Evolutionary conservation across 2,329 filamentous ascomycete genomes (phyloP), one percentile per base, ranked within the genome.

Genomic region (Rhinocladiella similis): DNA sequence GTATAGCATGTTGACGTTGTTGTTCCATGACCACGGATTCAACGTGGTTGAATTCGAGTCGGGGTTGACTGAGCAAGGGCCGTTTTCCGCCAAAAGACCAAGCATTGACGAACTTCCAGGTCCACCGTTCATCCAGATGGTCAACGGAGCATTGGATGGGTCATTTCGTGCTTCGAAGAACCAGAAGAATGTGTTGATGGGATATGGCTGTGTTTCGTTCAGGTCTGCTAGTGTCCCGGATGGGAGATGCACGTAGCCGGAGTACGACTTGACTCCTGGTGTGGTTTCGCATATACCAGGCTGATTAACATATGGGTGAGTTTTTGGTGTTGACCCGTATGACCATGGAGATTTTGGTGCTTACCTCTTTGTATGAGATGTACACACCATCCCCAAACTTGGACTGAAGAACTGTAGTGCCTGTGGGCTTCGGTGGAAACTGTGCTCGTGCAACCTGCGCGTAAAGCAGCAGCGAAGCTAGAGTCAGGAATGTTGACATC

Each of bases 21-120:
- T 81, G 56, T 82, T 84, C 82, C 83, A 87, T 1, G 82, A 82
- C 70, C 80, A 83, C 0, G 82, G 81, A 61, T 87, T 87, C 16
- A 75, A 61, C 13, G 69, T 68, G 0, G 77, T 76, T 14, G 68
- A 70, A 65, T 83, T 80, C 42, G 77, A 78, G 38, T 82, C 78
- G 41, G 72, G 69, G 38, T 80, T 77, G 25, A 85, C 72, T 6
- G 67, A 66, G 64, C 83, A 86, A 5, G 82, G 81, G 0, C 73
- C 73, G 41, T 79, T 71, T 66, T 79, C 80, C 59, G 75, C 75
- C 63, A 79, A 74, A 5, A 82, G 65, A 1, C 82, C 83, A 51
- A 83, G 78, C 74, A 86, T 78, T 13, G 79, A 83, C 9, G 77
- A 80, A 29, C 33, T 38, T 0, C 77, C 77, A 2, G 77, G 77